Base-by-base conservation (phyloP, 345 rosid genomes). In the Trapa incisa region DNA sequence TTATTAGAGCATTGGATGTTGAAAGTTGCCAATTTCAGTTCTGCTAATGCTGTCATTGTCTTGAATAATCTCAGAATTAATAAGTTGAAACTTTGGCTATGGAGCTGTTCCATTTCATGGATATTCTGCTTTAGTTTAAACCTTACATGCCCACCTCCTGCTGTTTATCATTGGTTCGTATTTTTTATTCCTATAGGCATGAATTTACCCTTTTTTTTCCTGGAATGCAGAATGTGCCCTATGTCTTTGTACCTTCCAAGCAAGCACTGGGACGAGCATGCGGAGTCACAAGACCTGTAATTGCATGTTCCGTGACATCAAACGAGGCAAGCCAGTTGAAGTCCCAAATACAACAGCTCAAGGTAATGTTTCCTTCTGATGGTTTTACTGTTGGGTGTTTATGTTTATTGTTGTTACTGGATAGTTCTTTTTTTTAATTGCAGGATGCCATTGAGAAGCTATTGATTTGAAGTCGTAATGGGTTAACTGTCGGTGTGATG, bases 371-470 rank as follows among this genome's bases (percentile, higher is more conserved):
- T 0, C 41, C 29, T 67, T 41, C 10, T 48, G 29, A 13, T n/a
- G 37, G n/a, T 6, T 29, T 48, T 4, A 32, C 48, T 36, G 17
- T 22, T 36, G 1, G 0, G 10, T n/a, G 16, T 35, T 61, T 0
- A 7, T 52, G 2, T 17, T 45, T 38, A 1, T 0, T 61, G 61
- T 1, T 17, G 17, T 72, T 47, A 48, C 32, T 41, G 63, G 37
- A 4, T 15, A 32, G 36, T 62, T 41, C 37, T 32, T 5, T 37
- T 38, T 60, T 22, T 13, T 3, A 17, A 70, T 58, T 82, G 84
- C 85, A 92, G 96, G 96, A 89, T 80, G 97, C 97, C 36, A 91
- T 94, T 52, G 99, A 94, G 78, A 94, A 91, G 86, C 92, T 94
- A 37, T 79, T 90, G 72, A 90, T 93, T 78, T 90, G 77, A 75